Evolutionary conservation across 805 yeast genomes (phyloP).

Genomic region (Schizosaccharomyces octosporus): DNA sequence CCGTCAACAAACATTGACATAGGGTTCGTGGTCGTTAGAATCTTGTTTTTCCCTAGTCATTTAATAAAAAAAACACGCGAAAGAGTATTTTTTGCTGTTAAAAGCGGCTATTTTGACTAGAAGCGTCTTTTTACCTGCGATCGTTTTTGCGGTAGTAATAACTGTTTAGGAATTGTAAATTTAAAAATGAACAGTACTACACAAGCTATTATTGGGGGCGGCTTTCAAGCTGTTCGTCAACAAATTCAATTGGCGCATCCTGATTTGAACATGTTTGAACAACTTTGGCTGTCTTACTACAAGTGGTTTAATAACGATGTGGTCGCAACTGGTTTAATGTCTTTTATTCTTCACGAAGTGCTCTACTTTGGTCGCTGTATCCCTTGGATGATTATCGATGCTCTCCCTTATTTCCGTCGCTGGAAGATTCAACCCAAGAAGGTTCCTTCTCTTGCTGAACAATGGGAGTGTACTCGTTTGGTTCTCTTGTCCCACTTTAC

Average conservation of each 20-base stretch:
- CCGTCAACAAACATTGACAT: too few relatives aligned
- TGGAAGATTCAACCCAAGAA: conserved; percentile 79
- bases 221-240: background rate
- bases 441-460: conserved; percentile 57
- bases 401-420: conserved; percentile 58
- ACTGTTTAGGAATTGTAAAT: background rate
- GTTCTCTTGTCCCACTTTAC: conserved; percentile 70
- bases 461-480: conserved; percentile 72
- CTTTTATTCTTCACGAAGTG: conserved; percentile 61
- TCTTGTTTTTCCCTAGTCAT: too few relatives aligned
- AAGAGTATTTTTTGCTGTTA: too few relatives aligned
- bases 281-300: conserved; percentile 76
- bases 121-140: background rate
- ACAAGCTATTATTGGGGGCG: background rate
- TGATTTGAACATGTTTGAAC: conserved; percentile 32
- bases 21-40: too few relatives aligned
- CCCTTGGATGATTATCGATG: conserved; percentile 80
- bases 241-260: conserved; percentile 13
- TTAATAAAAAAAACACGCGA: too few relatives aligned
- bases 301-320: conserved; percentile 64
- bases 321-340: conserved; percentile 63
- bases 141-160: background rate
- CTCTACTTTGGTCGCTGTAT: conserved; percentile 78
- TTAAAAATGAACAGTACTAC: background rate
- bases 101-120: background rate